Base-by-base conservation (phyloP, 2,329 filamentous ascomycete species). In the Fusarium napiforme region DNA sequence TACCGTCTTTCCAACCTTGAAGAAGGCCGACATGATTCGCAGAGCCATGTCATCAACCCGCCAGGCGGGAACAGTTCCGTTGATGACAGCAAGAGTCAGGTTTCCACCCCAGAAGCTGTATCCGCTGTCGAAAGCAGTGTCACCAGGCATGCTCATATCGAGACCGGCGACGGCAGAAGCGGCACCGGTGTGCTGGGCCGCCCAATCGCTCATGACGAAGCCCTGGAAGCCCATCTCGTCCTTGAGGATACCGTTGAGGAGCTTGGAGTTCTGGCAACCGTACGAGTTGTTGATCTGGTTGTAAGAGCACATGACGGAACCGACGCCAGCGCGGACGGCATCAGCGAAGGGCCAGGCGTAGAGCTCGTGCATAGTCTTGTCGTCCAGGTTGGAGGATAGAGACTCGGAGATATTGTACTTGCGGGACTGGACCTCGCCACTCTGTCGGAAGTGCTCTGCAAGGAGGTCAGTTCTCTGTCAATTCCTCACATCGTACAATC, bases 11-110 rank as follows among this genome's bases (percentile, higher is more conserved):
- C 90, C 89, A 42, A 91, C 89, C 82, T 92, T 92, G 84, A 91
- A 93, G 79, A 88, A 90, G 45, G 90, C 85, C 9, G 91, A 87
- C 89, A 93, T 92, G 79, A 93, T 97, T 76, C 96, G 91, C 82
- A 94, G 92, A 9, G 90, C 93, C 92, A 97, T 97, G 79, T 98
- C 96, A 76, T 98, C 95, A 15, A 98, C 81, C 57, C 96, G 90
- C 88, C 93, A 97, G 75, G 93, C 90, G 2, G 96, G 94, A 37
- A 98, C 85, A 2, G 95, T 97, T 40, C 95, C 95, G 79, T 98
- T 98, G 75, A 97, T 83, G 10, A 98, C 91, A 4, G 93, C 93
- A 53, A 97, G 85, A 4, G 96, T 98, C 75, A 98, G 82, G 82
- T 98, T 98, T 34, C 91, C 85, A 15, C 96, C 96, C 93, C 93